phyloP scores from a whole-genome alignment of 2,329 filamentous ascomycete genomes.

The Aureobasidium mangrovei region DNA sequence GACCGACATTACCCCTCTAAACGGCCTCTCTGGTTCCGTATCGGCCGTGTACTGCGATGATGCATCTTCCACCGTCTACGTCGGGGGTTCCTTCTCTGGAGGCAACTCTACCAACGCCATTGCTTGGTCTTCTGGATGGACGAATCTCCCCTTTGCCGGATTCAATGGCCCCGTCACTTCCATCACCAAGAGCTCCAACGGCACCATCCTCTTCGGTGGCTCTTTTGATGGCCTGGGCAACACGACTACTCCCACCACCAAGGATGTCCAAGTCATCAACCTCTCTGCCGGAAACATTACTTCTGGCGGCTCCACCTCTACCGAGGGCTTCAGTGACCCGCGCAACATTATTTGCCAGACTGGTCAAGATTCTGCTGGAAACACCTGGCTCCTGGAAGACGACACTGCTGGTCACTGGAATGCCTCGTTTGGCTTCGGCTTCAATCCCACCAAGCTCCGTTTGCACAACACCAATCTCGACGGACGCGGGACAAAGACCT shows the following conservation, averaged over 20 bases:
- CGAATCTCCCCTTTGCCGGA: slow-evolving; percentile 77
- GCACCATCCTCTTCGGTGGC: slow-evolving; percentile 86
- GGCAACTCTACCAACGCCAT: slow-evolving; percentile 83
- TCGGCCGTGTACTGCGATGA: slow-evolving; percentile 75
- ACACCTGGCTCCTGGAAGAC: slow-evolving; percentile 75
- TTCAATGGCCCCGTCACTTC: slow-evolving; percentile 89
- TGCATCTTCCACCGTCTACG: slow-evolving; percentile 69
- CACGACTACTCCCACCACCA: slow-evolving; percentile 55
- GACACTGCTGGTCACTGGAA: slow-evolving; percentile 71
- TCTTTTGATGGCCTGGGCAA: slow-evolving; percentile 84
- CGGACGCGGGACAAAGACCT: slow-evolving; percentile 75
- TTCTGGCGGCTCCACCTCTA: slow-evolving; percentile 52
- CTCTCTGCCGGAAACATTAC: slow-evolving; percentile 69
- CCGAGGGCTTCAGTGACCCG: slow-evolving; percentile 62
- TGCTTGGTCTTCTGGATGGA: slow-evolving; percentile 69
- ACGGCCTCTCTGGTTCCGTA: slow-evolving; percentile 76
- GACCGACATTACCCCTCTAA: slow-evolving; percentile 59
- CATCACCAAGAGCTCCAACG: slow-evolving; percentile 70
- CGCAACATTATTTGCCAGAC: slow-evolving; percentile 75
- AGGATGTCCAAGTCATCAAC: slow-evolving; percentile 74
- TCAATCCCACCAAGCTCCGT: slow-evolving; percentile 76
- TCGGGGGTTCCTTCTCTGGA: slow-evolving; percentile 77
- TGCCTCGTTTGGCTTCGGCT: slow-evolving; percentile 73
- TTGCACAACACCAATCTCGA: slow-evolving; percentile 80
- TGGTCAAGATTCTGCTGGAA: slow-evolving; percentile 58